These are phyloP conservation scores for Paracoccidioides brasiliensis DNA, from an alignment of 2,329 filamentous ascomycete species.

Conservation along the genomic window DNA sequence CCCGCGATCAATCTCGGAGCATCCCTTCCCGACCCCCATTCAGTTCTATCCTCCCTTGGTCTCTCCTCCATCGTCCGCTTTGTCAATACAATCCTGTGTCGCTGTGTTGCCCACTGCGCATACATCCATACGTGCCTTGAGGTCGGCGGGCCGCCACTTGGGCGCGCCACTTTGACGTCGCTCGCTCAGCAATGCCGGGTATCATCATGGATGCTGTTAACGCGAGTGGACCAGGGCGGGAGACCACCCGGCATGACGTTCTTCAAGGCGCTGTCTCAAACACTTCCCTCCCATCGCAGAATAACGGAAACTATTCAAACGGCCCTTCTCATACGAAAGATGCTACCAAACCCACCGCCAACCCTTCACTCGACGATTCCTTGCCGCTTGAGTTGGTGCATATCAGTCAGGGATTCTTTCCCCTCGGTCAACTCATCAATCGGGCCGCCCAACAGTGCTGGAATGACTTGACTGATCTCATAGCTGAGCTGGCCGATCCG, in stretches of 20 bases:
- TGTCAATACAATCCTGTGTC: not conserved
- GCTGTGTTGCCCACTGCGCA: not conserved
- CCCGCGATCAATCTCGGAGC: not conserved
- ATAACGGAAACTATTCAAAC: slow-evolving; percentile 4
- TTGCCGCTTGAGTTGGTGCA: slow-evolving; percentile 47
- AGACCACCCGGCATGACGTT: not conserved
- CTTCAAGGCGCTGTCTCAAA: not conserved
- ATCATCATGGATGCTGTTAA: slow-evolving; percentile 25
- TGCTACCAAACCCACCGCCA: slow-evolving; percentile 1
- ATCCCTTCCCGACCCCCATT: too few relatives aligned
- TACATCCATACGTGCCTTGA: not conserved
- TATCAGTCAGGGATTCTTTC: slow-evolving; percentile 62
- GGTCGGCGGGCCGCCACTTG: slow-evolving; percentile 5
- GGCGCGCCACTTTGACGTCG: slow-evolving; percentile 3
- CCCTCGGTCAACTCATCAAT: slow-evolving; percentile 60
- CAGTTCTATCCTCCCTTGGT: not conserved
- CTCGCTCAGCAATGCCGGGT: slow-evolving; percentile 27
- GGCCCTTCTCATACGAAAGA: slow-evolving; percentile 4
- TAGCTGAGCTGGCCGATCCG: slow-evolving; percentile 57
- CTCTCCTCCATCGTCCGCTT: not conserved
- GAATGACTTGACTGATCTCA: slow-evolving; percentile 58
- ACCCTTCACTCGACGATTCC: slow-evolving; percentile 11
- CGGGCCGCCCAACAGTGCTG: slow-evolving; percentile 75
- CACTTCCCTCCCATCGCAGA: not conserved
- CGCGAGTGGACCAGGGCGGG: not conserved